Conservation (phyloP, 441 rosid genomes). For the Arabidopsis lyrata region DNA sequence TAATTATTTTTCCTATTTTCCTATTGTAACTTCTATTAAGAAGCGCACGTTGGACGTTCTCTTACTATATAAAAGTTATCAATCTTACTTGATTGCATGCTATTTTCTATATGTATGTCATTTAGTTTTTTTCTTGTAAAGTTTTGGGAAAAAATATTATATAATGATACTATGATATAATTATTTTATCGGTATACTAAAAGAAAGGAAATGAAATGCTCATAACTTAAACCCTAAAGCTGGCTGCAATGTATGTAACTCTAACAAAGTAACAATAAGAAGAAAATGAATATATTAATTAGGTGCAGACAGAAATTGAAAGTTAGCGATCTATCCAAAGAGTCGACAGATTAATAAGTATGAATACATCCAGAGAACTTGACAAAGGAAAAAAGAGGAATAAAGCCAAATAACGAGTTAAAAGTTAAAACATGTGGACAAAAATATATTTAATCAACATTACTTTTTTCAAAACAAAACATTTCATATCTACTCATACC, state of each 20-base stretch:
- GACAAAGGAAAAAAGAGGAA: slow-evolving; percentile 9
- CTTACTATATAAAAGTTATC: too few relatives aligned
- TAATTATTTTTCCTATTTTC: too few relatives aligned
- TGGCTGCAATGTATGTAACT: slow-evolving; percentile 10
- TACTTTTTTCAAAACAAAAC: background rate
- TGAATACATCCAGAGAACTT: slow-evolving; percentile 22
- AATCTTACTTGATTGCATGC: too few relatives aligned
- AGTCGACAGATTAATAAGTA: slow-evolving; percentile 4
- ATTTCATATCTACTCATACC: slow-evolving; percentile 12
- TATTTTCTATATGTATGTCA: too few relatives aligned
- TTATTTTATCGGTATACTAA: too few relatives aligned
- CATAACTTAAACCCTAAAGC: background rate
- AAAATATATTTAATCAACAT: background rate
- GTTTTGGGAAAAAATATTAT: too few relatives aligned
- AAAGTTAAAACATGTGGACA: slow-evolving; percentile 25
- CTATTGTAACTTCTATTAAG: too few relatives aligned
- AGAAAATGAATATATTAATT: background rate
- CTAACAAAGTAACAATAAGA: background rate
- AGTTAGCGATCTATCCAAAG: slow-evolving; percentile 31
- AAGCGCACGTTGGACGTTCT: too few relatives aligned
- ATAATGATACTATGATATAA: too few relatives aligned
- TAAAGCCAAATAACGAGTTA: slow-evolving; percentile 25
- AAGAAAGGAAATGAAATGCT: background rate
- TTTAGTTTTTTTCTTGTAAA: too few relatives aligned
- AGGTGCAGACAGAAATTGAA: background rate